Percentiles rank a stretch among this genome's conserved stretches.
Conservation (phyloP, 2,329 filamentous ascomycete genomes). For the Elsinoe fawcettii region DNA sequence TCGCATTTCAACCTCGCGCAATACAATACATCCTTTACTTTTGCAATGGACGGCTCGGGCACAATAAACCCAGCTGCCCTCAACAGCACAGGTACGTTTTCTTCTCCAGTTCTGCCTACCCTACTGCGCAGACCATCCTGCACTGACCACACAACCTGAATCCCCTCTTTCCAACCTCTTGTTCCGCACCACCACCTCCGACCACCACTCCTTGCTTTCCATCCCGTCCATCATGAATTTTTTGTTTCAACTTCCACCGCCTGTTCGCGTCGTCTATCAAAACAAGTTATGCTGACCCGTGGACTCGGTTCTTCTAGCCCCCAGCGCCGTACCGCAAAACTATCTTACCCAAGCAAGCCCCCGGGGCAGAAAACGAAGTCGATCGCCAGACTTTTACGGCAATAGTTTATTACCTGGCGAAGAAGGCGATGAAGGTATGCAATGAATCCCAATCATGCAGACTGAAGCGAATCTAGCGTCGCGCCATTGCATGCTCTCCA, state of each 20-base stretch:
- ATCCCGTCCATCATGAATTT: constrained; percentile 11
- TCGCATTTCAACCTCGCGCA: constrained; percentile 27
- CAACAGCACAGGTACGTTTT: constrained; percentile 61
- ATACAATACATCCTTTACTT: constrained; percentile 24
- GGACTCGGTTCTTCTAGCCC: constrained; percentile 29
- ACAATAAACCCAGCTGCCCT: constrained; percentile 87
- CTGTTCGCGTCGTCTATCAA: not conserved
- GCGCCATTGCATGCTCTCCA: not conserved
- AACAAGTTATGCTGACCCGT: constrained; percentile 28
- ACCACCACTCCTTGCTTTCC: not conserved
- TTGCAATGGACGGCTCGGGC: constrained; percentile 61
- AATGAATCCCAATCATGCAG: constrained; percentile 23
- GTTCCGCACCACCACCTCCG: not conserved
- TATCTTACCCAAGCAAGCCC: constrained; percentile 43
- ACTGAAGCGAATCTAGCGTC: not conserved
- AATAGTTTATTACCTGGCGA: constrained; percentile 28
- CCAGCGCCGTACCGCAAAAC: constrained; percentile 38
- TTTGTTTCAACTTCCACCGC: constrained; percentile 1
- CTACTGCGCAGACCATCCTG: not conserved
- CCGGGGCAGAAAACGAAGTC: constrained; percentile 71
- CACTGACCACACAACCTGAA: constrained; percentile 16
- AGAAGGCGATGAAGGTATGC: constrained; percentile 60
- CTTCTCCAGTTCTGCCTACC: not conserved
- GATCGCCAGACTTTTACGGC: constrained; percentile 59
- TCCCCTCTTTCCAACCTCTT: constrained; percentile 3